Evolutionary conservation across 495 filamentous ascomycete genomes (phyloP).

Genomic region (Penicillium canariense): DNA sequence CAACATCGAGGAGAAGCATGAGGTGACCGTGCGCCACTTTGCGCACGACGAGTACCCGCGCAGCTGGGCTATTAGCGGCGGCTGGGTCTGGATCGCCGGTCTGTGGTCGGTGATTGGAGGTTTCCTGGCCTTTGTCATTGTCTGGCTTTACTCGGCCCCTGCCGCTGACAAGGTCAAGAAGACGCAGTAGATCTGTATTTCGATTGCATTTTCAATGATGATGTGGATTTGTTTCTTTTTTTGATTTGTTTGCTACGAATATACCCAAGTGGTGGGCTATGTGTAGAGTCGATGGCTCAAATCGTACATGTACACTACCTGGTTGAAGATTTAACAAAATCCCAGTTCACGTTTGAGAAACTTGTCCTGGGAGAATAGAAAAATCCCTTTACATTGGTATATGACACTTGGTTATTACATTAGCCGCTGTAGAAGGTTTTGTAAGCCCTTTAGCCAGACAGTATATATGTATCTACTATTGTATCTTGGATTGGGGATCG

Average conservation of each 20-base stretch:
- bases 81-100: constrained; percentile 94
- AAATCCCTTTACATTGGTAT: no score
- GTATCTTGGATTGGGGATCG: constrained; percentile 11
- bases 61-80: constrained; percentile 83
- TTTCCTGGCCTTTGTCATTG: constrained; percentile 77
- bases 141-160: constrained; percentile 90
- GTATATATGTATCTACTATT: not conserved
- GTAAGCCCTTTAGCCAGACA: not conserved
- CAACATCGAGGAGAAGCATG: constrained; percentile 89
- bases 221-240: constrained; percentile 17
- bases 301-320: no score
- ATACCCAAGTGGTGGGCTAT: not conserved
- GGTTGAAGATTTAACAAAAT: no score
- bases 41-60: constrained; percentile 95
- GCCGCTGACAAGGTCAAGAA: constrained; percentile 56
- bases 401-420: no score
- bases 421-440: no score
- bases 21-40: constrained; percentile 90
- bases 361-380: no score
- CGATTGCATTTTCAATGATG: constrained; percentile 18
- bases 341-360: no score
- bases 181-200: constrained; percentile 55
- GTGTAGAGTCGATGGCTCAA: not conserved
- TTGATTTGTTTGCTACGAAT: not conserved
- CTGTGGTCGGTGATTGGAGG: constrained; percentile 79